Evolutionary conservation across 1,284 basidiomycete species (phyloP), one percentile per base, ranked within the genome.

Genomic region (Sporisorium sorghi): DNA sequence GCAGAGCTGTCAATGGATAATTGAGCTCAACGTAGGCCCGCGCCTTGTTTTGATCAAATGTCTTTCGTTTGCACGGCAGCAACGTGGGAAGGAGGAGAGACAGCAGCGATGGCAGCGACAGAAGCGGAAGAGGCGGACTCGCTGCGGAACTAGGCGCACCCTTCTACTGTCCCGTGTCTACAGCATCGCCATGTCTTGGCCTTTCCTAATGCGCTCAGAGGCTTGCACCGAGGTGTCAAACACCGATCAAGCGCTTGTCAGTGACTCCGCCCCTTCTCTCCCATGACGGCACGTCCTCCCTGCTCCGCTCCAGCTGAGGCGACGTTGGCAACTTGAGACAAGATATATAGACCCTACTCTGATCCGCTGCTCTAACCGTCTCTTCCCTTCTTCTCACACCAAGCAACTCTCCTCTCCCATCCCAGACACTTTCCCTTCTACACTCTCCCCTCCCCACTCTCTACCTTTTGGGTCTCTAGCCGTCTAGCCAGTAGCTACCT

Each of bases 401-500:
- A 52, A 68, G 50, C 66, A 58, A n/a, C n/a, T n/a, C 68, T 66
- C 63, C 58, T 51, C 63, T 58, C 62, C 21, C n/a, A 9, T 55
- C 47, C 52, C 50, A 48, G 54, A 33, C 60, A 32, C 21, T n/a
- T 15, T 24, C 33, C 19, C 26, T 21, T 23, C 37, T 33, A 37
- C 21, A 52, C 24, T 52, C 14, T 23, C 32, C 46, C 56, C 49
- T 51, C 32, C 58, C 30, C 46, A 47, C 46, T 47, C 46, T 47
- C 17, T n/a, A 40, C 37, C 46, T 30, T 17, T 57, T 40, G n/a
- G 40, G 32, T 56, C 33, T 42, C 51, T 58, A n/a, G n/a, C n/a
- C 61, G 40, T 56, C 58, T 70, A 60, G 57, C 51, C 53, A 61
- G 50, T 68, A 68, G 58, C 58, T 58, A 65, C 61, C 57, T 70